Conservation (phyloP, 1,284 basidiomycete species). For the Irpex lacteus region DNA sequence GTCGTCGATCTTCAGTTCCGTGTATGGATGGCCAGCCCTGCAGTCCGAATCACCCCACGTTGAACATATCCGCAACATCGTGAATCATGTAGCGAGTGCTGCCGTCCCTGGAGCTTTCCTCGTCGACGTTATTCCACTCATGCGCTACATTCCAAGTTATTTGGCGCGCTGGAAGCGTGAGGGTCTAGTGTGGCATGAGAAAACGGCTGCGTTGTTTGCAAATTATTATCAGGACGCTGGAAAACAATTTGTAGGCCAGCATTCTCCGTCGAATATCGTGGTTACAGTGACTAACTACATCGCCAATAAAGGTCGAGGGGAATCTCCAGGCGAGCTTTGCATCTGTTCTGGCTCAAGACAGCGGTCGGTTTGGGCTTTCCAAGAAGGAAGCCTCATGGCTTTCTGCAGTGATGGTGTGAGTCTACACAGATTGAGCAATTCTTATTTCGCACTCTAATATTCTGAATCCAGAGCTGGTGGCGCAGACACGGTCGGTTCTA, state of each 20-base stretch:
- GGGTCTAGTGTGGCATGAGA: background rate
- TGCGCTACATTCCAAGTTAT: constrained; percentile 14
- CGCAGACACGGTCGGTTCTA: background rate
- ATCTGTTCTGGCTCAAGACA: background rate
- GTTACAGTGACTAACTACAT: background rate
- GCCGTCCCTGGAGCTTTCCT: constrained; percentile 27
- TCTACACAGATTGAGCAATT: background rate
- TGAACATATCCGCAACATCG: background rate
- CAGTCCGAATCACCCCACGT: background rate
- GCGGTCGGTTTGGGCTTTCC: background rate
- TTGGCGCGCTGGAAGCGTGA: background rate
- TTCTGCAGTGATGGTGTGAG: background rate
- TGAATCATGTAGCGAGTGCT: constrained; percentile 2
- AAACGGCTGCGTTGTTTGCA: background rate
- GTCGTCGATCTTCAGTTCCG: background rate
- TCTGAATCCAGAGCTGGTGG: background rate
- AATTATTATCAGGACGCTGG: background rate
- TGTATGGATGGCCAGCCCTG: background rate
- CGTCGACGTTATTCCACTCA: constrained; percentile 28
- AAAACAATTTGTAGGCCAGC: background rate
- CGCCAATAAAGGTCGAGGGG: background rate
- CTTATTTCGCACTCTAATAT: background rate
- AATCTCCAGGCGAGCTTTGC: background rate
- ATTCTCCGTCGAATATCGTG: background rate
- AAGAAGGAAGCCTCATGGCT: background rate